These are phyloP conservation scores for Mariannaea sp. DNA, from an alignment of 2,329 filamentous ascomycete genomes.

Conservation along the genomic window DNA sequence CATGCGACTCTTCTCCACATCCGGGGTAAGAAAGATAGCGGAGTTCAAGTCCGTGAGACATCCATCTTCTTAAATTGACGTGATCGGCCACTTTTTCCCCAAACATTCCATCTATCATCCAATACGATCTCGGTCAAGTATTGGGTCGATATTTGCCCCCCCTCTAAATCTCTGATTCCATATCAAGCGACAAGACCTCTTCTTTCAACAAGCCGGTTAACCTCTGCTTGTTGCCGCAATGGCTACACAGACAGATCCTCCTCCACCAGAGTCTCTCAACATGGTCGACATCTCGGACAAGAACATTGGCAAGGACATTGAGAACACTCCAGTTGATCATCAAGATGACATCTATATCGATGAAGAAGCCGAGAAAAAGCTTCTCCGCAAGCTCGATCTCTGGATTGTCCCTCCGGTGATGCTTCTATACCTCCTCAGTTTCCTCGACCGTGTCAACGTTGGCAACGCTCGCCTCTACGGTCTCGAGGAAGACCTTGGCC, in stretches of 20 bases:
- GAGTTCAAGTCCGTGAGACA: slow-evolving; percentile 1
- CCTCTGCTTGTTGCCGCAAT: slow-evolving; percentile 15
- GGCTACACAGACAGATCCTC: slow-evolving; percentile 16
- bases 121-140: too few relatives aligned
- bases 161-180: too few relatives aligned
- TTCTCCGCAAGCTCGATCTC: slow-evolving; percentile 65
- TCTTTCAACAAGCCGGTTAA: not conserved
- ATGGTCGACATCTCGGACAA: not conserved
- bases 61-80: slow-evolving; percentile 9
- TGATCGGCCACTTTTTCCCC: not conserved
- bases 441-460: slow-evolving; percentile 40
- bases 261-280: not conserved
- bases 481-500: slow-evolving; percentile 63
- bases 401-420: slow-evolving; percentile 66
- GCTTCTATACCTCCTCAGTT: slow-evolving; percentile 58
- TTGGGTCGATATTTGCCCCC: too few relatives aligned
- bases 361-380: slow-evolving; percentile 38
- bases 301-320: slow-evolving; percentile 27
- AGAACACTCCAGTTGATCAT: slow-evolving; percentile 19
- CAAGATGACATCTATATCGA: slow-evolving; percentile 38
- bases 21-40: slow-evolving; percentile 14
- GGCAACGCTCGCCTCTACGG: slow-evolving; percentile 69
- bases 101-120: not conserved
- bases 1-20: slow-evolving; percentile 9
- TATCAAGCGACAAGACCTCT: too few relatives aligned